Conservation (phyloP, 2,329 filamentous ascomycete species). For the Botrytis medusae region DNA sequence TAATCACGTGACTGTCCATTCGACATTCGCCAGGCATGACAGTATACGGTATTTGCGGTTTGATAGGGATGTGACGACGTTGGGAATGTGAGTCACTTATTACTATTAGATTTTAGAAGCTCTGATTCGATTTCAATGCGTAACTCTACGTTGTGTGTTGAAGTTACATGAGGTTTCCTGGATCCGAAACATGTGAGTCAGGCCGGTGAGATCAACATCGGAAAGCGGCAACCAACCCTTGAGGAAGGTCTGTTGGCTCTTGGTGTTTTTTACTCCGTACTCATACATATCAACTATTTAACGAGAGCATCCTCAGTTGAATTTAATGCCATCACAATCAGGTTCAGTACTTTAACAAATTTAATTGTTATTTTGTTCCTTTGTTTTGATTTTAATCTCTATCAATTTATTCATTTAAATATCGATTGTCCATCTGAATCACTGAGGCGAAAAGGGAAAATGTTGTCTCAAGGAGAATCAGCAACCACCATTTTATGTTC, state of each 20-base stretch:
- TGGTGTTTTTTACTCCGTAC: not conserved
- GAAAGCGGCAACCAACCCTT: not conserved
- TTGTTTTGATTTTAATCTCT: not conserved
- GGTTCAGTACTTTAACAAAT: not conserved
- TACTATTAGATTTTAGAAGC: not conserved
- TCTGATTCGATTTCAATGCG: not conserved
- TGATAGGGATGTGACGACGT: not conserved
- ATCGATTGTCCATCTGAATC: not conserved
- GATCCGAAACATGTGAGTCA: constrained; percentile 5
- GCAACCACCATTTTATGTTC: constrained; percentile 36
- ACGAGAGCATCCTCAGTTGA: not conserved
- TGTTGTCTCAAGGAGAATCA: constrained; percentile 28
- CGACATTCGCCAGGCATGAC: too few species aligned
- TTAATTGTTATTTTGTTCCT: not conserved
- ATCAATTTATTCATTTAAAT: not conserved
- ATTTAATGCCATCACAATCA: not conserved
- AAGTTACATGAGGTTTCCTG: not conserved
- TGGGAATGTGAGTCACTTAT: not conserved
- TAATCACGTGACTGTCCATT: too few species aligned
- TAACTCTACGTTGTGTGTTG: not conserved
- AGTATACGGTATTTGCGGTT: too few species aligned
- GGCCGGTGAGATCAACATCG: not conserved
- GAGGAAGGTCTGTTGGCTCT: not conserved
- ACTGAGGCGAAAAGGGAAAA: not conserved
- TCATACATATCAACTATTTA: not conserved